Base-by-base conservation (phyloP, 441 rosid species). In the Bruguiera hainesii region DNA sequence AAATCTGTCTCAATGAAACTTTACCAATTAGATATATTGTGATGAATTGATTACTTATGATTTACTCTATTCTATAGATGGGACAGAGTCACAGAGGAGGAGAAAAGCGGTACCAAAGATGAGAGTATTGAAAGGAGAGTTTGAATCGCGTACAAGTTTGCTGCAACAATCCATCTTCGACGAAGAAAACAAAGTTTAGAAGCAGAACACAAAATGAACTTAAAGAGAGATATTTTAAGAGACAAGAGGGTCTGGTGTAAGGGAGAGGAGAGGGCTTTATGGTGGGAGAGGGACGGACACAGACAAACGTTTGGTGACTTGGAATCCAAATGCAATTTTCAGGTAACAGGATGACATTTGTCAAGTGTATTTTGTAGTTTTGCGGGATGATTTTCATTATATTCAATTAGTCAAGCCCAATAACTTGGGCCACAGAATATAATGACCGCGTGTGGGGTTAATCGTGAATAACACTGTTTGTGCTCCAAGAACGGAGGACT, bases 101-200 rank as follows among this genome's bases (percentile, higher is more conserved):
- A 42, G 15, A 3, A 30, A 19, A 35, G 18, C 7, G n/a, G 37
- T 83, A 89, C 96, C 97, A 18, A 91, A 89, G 65, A 91, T 63
- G 77, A 91, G 83, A 75, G 83, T 70, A 21, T 74, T 80, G 76
- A 89, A 81, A 39, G 89, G 81, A 70, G 88, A 79, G 65, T 13
- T 59, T 28, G 72, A 68, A 15, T 56, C 61, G 60, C 30, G 56
- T 25, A 67, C n/a, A 30, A 56, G 19, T 58, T 75, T 67, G 66
- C 61, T 10, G 69, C 49, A 67, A 59, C 35, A 73, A 73, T 81
- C 90, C 89, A 86, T 86, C 30, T 51, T 68, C 19, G 21, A 49
- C 29, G 30, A 63, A 26, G n/a, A 18, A 19, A 21, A 53, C 28
- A 3, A 21, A 9, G 4, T 19, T 53, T 9, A 13, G 26, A 53